Conservation (phyloP, 257 asterid species). For the Solanum gandarillasii region DNA sequence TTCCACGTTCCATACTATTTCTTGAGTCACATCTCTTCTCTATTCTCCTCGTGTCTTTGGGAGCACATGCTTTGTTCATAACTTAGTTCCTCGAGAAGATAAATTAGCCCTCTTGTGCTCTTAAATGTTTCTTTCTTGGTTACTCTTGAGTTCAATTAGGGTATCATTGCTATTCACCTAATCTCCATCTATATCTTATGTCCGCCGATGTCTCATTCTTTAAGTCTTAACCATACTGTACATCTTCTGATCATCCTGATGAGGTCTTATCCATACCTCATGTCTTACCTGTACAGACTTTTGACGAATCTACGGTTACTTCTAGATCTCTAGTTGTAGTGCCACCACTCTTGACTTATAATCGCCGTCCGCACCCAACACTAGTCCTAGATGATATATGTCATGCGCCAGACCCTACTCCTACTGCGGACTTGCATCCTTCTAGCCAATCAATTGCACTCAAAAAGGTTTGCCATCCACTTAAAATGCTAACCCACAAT, state of each 20-base stretch:
- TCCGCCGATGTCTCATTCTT: neutral
- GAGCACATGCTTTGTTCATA: neutral
- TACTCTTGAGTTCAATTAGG: neutral
- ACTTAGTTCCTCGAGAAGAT: neutral
- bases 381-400: neutral
- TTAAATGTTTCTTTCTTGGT: neutral
- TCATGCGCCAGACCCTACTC: neutral
- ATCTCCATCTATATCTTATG: neutral
- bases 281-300: too few species aligned
- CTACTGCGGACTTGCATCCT: neutral
- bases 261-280: too few species aligned
- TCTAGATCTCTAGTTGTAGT: too few species aligned
- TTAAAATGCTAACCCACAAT: neutral
- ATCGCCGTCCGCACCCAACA: neutral
- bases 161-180: neutral
- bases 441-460: neutral
- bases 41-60: neutral
- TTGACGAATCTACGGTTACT: too few species aligned
- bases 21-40: neutral
- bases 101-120: neutral
- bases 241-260: too few species aligned
- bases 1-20: neutral
- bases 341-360: neutral
- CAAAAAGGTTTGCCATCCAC: neutral
- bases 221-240: neutral